Evolutionary conservation across 2,329 filamentous ascomycete genomes (phyloP), one percentile per base, ranked within the genome.

Genomic region (Aureobasidium uvarum): DNA sequence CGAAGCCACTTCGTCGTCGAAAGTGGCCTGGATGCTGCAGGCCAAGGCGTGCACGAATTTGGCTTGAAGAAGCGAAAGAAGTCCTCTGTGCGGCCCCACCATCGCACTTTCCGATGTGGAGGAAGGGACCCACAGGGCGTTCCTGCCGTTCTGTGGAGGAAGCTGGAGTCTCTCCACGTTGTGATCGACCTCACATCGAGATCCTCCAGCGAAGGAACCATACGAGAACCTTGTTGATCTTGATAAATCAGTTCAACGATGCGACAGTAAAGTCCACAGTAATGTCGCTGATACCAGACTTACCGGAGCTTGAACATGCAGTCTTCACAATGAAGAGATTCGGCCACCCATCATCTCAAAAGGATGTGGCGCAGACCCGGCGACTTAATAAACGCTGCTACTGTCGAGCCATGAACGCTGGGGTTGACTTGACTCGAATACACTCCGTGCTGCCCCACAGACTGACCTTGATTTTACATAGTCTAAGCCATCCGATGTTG

Each of bases 141-240:
- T 38, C 31, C 1, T 36, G 33, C 33, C 33, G 33, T 43, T 43
- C 7, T 7, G 43, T 23, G 28, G 41, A 5, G 56, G 41, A 38
- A 43, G 14, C 56, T 48, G 41, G 41, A 36, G 43, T 16, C 28
- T 41, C 55, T 60, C 56, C 56, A 38, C 43, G 41, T 36, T 48
- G 33, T 36, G 41, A 48, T 60, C 43, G 56, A 60, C 56, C n/a
- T 60, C 18, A 38, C 43, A 31, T 45, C 54, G 33, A 45, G 18
- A 48, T 31, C 13, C 4, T 60, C 33, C 41, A 60, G 23, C n/a
- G n/a, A 45, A 7, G 52, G 7, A 23, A 10, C 7, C 18, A 3
- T 13, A 46, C 18, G 41, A 48, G 31, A 23, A 36, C 28, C 7
- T 48, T 48, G 25, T 25, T 25, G 16, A 38, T 48, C 28, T 38